phyloP scores from a whole-genome alignment of 1,284 basidiomycete species.

The Uromyces viciae-fabae region DNA sequence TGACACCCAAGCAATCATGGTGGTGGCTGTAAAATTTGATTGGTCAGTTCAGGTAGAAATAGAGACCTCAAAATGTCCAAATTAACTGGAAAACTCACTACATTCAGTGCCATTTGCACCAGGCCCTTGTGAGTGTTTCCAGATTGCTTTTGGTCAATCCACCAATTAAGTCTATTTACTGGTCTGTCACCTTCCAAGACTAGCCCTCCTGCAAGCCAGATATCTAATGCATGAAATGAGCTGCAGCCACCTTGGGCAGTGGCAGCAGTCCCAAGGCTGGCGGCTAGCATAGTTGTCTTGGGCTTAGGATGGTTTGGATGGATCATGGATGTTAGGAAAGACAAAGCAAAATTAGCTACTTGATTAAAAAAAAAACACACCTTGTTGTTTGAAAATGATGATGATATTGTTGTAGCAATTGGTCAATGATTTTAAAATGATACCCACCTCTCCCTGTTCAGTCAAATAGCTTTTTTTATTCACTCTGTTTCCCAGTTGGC shows the following conservation, averaged over 20 bases:
- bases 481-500: not conserved
- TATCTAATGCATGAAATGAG: not conserved
- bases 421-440: not conserved
- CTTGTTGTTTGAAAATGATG: not conserved
- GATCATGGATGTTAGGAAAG: not conserved
- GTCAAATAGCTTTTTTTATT: not conserved
- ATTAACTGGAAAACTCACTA: not conserved
- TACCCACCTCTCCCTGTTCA: not conserved
- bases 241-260: not conserved
- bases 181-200: not conserved
- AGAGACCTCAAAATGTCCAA: not conserved
- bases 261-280: not conserved
- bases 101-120: not conserved
- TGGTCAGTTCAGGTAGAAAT: too few relatives aligned
- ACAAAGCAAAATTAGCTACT: too few relatives aligned
- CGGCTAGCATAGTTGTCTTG: conserved; percentile 9
- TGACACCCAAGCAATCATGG: too few relatives aligned
- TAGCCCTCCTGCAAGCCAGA: not conserved
- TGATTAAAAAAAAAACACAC: not conserved
- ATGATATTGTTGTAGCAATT: not conserved
- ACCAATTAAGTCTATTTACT: not conserved
- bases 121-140: conserved; percentile 11
- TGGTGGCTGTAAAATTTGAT: too few relatives aligned
- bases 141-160: not conserved
- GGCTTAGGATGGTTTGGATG: conserved; percentile 2